Conservation (phyloP, 2,329 filamentous ascomycete species). For the Pseudogymnoascus sp. region DNA sequence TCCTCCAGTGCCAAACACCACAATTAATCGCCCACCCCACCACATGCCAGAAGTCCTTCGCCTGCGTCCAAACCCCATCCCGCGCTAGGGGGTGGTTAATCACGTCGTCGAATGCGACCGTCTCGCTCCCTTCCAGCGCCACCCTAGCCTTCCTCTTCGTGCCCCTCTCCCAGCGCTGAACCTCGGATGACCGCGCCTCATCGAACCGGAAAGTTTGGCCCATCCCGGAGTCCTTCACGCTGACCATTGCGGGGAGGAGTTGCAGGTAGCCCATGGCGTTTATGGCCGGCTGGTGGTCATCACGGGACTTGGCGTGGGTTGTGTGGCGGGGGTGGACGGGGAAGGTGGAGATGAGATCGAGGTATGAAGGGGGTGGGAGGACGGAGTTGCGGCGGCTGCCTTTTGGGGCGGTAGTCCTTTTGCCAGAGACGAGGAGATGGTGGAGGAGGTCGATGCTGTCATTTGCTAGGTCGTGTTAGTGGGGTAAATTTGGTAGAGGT, state of each 20-base stretch:
- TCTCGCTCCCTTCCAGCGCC: constrained; percentile 31
- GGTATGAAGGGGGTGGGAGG: constrained; percentile 57
- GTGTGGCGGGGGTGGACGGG: constrained; percentile 74
- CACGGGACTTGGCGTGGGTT: constrained; percentile 55
- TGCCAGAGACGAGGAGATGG: constrained; percentile 50
- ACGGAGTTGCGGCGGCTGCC: constrained; percentile 26
- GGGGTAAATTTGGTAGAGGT: not conserved
- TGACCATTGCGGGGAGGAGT: not conserved
- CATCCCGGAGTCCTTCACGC: not conserved
- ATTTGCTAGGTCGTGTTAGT: constrained; percentile 32
- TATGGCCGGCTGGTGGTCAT: constrained; percentile 24
- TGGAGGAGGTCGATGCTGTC: constrained; percentile 57
- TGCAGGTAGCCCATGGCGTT: not conserved
- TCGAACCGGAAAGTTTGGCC: constrained; percentile 36
- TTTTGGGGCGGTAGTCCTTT: not conserved
- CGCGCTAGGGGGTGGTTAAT: constrained; percentile 54
- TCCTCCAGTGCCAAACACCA: constrained; percentile 58
- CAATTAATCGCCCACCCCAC: constrained; percentile 94
- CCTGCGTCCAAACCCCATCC: constrained; percentile 60
- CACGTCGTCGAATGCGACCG: constrained; percentile 33
- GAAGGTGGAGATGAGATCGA: constrained; percentile 74
- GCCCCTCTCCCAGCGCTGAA: constrained; percentile 23
- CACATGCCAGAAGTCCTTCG: constrained; percentile 80
- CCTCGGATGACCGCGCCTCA: constrained; percentile 23
- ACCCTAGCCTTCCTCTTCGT: constrained; percentile 26